Conservation (phyloP, 768 basidiomycete genomes). For the Coprinopsis sp. region DNA sequence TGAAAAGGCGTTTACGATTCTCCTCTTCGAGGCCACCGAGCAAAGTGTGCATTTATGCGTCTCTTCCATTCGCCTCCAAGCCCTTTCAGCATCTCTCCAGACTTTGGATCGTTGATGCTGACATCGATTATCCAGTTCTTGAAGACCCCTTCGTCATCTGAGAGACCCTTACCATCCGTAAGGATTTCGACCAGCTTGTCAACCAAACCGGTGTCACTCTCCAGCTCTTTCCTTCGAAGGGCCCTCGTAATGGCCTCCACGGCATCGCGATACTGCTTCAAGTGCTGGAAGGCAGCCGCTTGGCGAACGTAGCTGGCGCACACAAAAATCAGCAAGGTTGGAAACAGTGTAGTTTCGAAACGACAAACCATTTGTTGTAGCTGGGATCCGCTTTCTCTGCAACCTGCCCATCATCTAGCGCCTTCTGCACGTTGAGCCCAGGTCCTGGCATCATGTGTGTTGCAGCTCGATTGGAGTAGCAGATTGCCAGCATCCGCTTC, state of each 20-base stretch:
- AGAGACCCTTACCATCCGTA: constrained; percentile 20
- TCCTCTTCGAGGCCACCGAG: constrained; percentile 11
- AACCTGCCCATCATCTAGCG: constrained; percentile 27
- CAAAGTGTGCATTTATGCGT: constrained; percentile 15
- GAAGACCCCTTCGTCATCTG: constrained; percentile 20
- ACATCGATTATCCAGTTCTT: constrained; percentile 20
- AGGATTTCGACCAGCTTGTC: constrained; percentile 21
- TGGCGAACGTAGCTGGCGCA: constrained; percentile 30
- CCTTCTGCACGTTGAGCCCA: constrained; percentile 22
- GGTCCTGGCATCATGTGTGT: constrained; percentile 24
- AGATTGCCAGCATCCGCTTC: constrained; percentile 24
- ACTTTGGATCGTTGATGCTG: constrained; percentile 12
- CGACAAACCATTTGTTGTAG: constrained; percentile 31
- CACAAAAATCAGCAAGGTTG: background rate
- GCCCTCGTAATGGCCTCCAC: constrained; percentile 22
- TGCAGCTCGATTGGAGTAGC: constrained; percentile 30
- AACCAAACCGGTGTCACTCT: constrained; percentile 20
- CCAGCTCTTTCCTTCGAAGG: constrained; percentile 21
- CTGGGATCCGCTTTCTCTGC: constrained; percentile 21
- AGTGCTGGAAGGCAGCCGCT: constrained; percentile 22
- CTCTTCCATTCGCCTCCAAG: constrained; percentile 19
- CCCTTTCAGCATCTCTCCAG: constrained; percentile 11
- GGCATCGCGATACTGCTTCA: constrained; percentile 20
- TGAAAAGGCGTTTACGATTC: too few species aligned
- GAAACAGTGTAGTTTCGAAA: background rate